These are phyloP conservation scores for Pseudophaeomoniella oleicola DNA, from an alignment of 2,329 filamentous ascomycete genomes.

Conservation along the genomic window DNA sequence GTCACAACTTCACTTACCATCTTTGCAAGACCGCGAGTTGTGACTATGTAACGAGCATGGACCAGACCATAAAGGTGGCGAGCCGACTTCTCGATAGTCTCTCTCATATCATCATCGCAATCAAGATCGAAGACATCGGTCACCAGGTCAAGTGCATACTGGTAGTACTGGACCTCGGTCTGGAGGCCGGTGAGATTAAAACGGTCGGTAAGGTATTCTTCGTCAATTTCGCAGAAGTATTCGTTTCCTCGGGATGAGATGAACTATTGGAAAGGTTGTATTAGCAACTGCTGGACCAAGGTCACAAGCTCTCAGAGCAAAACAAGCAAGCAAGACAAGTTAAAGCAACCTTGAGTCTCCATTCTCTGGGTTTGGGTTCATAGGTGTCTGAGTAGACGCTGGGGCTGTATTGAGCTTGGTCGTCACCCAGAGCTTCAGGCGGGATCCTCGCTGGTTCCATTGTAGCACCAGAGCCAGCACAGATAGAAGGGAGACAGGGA, in stretches of 20 bases:
- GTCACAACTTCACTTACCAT: constrained; percentile 52
- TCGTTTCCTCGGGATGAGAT: constrained; percentile 96
- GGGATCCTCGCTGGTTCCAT: too few relatives aligned
- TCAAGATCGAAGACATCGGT: constrained; percentile 98
- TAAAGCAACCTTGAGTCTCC: not conserved
- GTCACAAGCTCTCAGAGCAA: not conserved
- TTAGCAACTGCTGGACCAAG: not conserved
- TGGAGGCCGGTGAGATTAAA: constrained; percentile 97
- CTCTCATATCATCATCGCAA: constrained; percentile 95
- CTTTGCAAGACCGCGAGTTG: constrained; percentile 81
- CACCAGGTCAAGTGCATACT: constrained; percentile 93
- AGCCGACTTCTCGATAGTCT: constrained; percentile 95
- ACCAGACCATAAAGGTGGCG: constrained; percentile 91
- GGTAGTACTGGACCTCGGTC: constrained; percentile 95
- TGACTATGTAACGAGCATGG: constrained; percentile 92
- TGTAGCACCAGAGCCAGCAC: too few relatives aligned
- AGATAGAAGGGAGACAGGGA: not conserved
- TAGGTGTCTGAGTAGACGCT: too few relatives aligned
- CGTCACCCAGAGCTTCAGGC: too few relatives aligned
- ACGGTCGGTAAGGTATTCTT: constrained; percentile 93
- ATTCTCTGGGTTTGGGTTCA: not conserved
- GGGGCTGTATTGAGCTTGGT: too few relatives aligned
- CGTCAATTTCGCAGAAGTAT: constrained; percentile 99
- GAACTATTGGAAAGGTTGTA: constrained; percentile 48
- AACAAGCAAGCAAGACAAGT: too few relatives aligned